Base-by-base conservation (phyloP, 257 asterid species). In the Gentiana straminea region DNA sequence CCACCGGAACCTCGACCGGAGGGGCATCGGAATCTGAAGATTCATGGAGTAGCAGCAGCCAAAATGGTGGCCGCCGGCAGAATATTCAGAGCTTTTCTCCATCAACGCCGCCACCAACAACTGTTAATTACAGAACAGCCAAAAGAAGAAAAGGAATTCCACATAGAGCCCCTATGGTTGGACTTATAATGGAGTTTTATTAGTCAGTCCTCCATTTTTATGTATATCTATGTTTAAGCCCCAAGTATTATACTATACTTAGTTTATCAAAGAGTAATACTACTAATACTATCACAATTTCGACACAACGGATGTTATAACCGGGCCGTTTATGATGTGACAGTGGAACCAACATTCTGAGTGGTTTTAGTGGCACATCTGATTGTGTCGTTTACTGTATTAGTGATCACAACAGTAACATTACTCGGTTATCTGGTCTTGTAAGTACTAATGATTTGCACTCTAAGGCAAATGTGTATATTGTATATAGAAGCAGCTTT, bases 121-220 rank as follows among this genome's bases (percentile, higher is more conserved):
- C 84, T 0, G 64, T 64, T 33, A 79, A 55, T 59, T 72, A 59
- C 79, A 75, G 95, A 13, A 63, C 83, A 0, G 82, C 84, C 52
- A 88, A 84, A 60, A 60, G 96, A 36, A 82, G 96, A 57, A 87
- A 87, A 93, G 96, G 96, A 2, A 78, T 84, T 65, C 96, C 96
- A 8, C 96, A 82, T 64, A 74, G 96, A 73, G 83, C 96, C 73
- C 96, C 96, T 8, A 82, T 71, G 70, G 96, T 92, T 59, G 87
- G 86, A 49, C 62, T 81, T 34, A 49, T 74, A 33, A 13, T 73
- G 35, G 85, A 73, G 53, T 72, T 71, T 51, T 76, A 76, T 39
- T 39, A 39, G 72, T 57, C 71, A 69, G 49, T 41, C 47, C 24
- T 24, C 24, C 24, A 24, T 57, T 49, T 58, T 33, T 51, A 52